Evolutionary conservation across 345 rosid genomes (phyloP).

Genomic region (Orychophragmus violaceus): DNA sequence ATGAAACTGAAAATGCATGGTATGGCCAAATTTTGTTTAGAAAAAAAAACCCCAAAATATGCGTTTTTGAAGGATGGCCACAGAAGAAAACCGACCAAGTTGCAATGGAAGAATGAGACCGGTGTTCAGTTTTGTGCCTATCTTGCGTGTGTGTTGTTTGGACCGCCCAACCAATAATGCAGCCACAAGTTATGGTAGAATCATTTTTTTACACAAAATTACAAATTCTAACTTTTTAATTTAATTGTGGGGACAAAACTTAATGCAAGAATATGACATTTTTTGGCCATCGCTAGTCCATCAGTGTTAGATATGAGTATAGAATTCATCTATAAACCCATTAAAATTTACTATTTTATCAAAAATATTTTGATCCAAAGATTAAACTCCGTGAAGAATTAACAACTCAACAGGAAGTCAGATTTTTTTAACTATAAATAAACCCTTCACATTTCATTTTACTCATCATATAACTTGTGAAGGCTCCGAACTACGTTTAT

Average conservation of each 20-base stretch:
- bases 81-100: conserved; percentile 28
- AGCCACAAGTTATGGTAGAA: conserved; percentile 25
- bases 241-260: conserved; percentile 29
- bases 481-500: too few relatives aligned
- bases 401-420: too few relatives aligned
- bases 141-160: conserved; percentile 24
- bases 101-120: conserved; percentile 32
- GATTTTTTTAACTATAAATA: too few relatives aligned
- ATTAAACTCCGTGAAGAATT: too few relatives aligned
- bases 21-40: not conserved
- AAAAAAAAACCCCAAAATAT: not conserved
- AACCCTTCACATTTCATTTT: too few relatives aligned
- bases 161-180: conserved; percentile 34
- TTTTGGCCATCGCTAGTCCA: not conserved
- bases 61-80: conserved; percentile 1
- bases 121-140: conserved; percentile 1
- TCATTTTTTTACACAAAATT: conserved; percentile 23
- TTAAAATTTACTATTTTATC: too few relatives aligned
- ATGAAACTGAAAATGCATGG: not conserved
- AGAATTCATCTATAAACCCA: too few relatives aligned
- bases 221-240: conserved; percentile 30
- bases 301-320: too few relatives aligned
- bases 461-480: too few relatives aligned
- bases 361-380: too few relatives aligned
- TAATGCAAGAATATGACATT: conserved; percentile 24